Conservation (phyloP, 1,139 yeast genomes). For the Trichomonascaceae sp. region DNA sequence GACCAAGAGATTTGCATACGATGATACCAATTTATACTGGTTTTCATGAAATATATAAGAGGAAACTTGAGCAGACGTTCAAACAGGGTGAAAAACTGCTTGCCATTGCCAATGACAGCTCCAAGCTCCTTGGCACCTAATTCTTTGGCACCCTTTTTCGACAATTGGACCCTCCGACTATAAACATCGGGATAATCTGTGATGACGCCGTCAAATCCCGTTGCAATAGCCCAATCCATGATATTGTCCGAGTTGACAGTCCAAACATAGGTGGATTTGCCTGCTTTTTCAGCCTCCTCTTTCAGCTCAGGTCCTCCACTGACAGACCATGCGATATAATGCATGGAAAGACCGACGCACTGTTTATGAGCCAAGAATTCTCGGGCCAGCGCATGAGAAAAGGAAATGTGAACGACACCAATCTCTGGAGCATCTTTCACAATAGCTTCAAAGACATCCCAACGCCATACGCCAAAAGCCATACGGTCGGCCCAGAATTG, state of each 20-base stretch:
- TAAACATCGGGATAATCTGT: conserved; percentile 50
- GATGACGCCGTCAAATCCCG: conserved; percentile 56
- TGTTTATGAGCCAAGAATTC: conserved; percentile 33
- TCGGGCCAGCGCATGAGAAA: conserved; percentile 36
- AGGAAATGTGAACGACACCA: conserved; percentile 48
- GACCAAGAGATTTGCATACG: neutral
- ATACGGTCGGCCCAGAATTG: conserved; percentile 61
- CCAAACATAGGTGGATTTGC: conserved; percentile 67
- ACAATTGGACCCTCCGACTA: conserved; percentile 12
- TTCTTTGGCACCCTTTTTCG: conserved; percentile 17
- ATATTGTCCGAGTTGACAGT: conserved; percentile 54
- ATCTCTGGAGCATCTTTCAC: conserved; percentile 39
- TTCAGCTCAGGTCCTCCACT: conserved; percentile 36
- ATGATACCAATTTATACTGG: neutral
- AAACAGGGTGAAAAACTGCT: conserved; percentile 11
- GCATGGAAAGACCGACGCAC: conserved; percentile 41
- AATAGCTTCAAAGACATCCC: conserved; percentile 55
- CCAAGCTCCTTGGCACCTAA: conserved; percentile 16
- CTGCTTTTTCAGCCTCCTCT: conserved; percentile 36
- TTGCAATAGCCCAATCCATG: conserved; percentile 40
- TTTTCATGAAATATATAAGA: conserved; percentile 3
- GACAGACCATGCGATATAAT: conserved; percentile 39
- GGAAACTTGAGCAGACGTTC: conserved; percentile 15
- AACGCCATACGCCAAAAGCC: conserved; percentile 78
- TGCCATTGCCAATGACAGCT: conserved; percentile 8